Evolutionary conservation across 305 asterid species (phyloP).

Genomic region (Caryopteris hybrid): DNA sequence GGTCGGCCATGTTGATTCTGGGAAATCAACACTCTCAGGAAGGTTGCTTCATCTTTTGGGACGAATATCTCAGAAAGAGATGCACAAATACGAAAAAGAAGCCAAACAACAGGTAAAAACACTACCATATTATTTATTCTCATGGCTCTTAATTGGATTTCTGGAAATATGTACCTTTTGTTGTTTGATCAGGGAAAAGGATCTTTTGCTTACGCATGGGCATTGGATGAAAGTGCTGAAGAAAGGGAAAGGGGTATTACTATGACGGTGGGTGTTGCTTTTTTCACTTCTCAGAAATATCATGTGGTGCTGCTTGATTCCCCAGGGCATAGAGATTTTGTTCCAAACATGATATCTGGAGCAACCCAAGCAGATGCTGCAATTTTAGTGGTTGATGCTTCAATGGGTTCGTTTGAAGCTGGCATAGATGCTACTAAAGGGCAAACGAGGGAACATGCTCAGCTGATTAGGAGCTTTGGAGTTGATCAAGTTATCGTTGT

Average conservation of each 20-base stretch:
- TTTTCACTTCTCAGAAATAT: constrained; percentile 64
- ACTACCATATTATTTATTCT: neutral
- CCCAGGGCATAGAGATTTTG: constrained; percentile 97
- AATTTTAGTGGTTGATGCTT: constrained; percentile 86
- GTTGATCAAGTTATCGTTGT: constrained; percentile 85
- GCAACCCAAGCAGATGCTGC: constrained; percentile 99
- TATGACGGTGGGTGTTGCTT: constrained; percentile 95
- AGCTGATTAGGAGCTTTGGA: constrained; percentile 91
- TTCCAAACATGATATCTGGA: constrained; percentile 98
- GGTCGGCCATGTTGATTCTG: constrained; percentile 99
- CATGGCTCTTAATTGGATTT: constrained; percentile 21
- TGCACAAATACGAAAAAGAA: constrained; percentile 87
- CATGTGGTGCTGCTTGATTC: constrained; percentile 92
- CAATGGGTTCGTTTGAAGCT: constrained; percentile 87
- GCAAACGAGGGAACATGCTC: constrained; percentile 94
- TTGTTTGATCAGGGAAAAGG: constrained; percentile 81
- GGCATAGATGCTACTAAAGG: constrained; percentile 85
- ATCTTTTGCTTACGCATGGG: constrained; percentile 98
- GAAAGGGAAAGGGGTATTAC: constrained; percentile 99
- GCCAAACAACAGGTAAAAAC: constrained; percentile 69
- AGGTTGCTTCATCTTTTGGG: constrained; percentile 90
- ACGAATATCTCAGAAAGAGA: constrained; percentile 71
- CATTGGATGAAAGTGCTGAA: constrained; percentile 96
- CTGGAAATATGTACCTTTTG: constrained; percentile 14
- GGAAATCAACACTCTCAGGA: constrained; percentile 97